These are phyloP conservation scores for Athelia sp. DNA, from an alignment of 1,284 basidiomycete genomes.

Conservation along the genomic window DNA sequence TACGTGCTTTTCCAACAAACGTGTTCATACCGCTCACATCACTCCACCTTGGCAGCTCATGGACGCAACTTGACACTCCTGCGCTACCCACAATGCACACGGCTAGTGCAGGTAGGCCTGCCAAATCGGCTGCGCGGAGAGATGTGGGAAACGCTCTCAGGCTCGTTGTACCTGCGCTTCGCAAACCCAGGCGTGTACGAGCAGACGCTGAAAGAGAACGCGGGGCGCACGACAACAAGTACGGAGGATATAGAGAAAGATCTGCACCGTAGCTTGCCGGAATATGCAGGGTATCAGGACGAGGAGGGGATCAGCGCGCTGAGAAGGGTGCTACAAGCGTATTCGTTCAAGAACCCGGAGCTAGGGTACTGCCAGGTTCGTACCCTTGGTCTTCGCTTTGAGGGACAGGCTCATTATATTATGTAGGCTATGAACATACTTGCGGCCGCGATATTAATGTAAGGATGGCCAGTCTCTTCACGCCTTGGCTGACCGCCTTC, in stretches of 20 bases:
- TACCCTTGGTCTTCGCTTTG: neutral
- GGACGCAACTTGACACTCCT: constrained; percentile 90
- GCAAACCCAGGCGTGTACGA: constrained; percentile 84
- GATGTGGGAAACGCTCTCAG: constrained; percentile 97
- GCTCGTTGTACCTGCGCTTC: constrained; percentile 90
- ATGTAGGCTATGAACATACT: constrained; percentile 91
- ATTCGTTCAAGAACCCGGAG: constrained; percentile 96
- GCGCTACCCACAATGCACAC: constrained; percentile 94
- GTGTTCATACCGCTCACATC: neutral
- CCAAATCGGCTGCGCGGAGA: constrained; percentile 95
- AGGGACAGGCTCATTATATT: constrained; percentile 18
- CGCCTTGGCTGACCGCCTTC: neutral
- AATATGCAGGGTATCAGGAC: constrained; percentile 91
- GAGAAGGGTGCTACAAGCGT: constrained; percentile 90
- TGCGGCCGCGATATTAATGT: constrained; percentile 88
- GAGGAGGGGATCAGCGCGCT: constrained; percentile 83
- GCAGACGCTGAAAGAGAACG: constrained; percentile 75
- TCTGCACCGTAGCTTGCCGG: constrained; percentile 89
- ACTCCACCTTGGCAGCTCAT: constrained; percentile 54
- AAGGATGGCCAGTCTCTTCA: constrained; percentile 18
- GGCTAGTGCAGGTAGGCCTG: constrained; percentile 94
- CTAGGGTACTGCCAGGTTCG: constrained; percentile 80
- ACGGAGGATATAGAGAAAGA: constrained; percentile 99
- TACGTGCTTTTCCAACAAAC: constrained; percentile 23
- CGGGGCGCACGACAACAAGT: constrained; percentile 79